Base-by-base conservation (phyloP, 2,329 filamentous ascomycete species). In the Plenodomus tracheiphilus region DNA sequence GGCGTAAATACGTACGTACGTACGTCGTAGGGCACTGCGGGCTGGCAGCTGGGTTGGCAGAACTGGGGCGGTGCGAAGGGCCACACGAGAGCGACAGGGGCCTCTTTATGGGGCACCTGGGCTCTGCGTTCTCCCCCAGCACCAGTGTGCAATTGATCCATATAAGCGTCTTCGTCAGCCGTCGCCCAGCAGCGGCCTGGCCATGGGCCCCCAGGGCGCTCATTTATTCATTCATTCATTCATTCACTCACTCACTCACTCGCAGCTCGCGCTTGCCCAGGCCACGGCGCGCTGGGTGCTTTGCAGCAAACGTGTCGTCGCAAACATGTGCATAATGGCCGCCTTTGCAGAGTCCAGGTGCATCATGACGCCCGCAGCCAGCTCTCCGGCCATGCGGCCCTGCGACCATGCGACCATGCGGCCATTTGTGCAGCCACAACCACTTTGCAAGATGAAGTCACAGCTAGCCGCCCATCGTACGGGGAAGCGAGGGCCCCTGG, bases 101-200 rank as follows among this genome's bases (percentile, higher is more conserved):
- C 16, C 35, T 32, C 28, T 32, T 32, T 15, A 37, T 37, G 35
- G 35, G 35, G 16, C 16, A n/a, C n/a, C n/a, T n/a, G n/a, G n/a
- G n/a, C n/a, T n/a, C n/a, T n/a, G n/a, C n/a, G 56, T 56, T 53
- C 43, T 47, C 57, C 48, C 46, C 61, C 65, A 65, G 61, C 52
- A 61, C 61, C 39, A 20, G n/a, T n/a, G n/a, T n/a, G n/a, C n/a
- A n/a, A n/a, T n/a, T n/a, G n/a, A n/a, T n/a, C n/a, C n/a, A n/a
- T n/a, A n/a, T n/a, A 47, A 53, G 39, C 15, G 63, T 53, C 49
- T 54, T 66, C 64, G 59, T 48, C 34, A 19, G 30, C 34, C 41
- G 57, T 46, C 54, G 51, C 46, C 52, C 43, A 50, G 49, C 50
- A 45, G 45, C 50, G 59, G 61, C 61, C 62, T 58, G 57, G 50